phyloP scores from a whole-genome alignment of 2,329 filamentous ascomycete genomes.

The Beauveria australis region DNA sequence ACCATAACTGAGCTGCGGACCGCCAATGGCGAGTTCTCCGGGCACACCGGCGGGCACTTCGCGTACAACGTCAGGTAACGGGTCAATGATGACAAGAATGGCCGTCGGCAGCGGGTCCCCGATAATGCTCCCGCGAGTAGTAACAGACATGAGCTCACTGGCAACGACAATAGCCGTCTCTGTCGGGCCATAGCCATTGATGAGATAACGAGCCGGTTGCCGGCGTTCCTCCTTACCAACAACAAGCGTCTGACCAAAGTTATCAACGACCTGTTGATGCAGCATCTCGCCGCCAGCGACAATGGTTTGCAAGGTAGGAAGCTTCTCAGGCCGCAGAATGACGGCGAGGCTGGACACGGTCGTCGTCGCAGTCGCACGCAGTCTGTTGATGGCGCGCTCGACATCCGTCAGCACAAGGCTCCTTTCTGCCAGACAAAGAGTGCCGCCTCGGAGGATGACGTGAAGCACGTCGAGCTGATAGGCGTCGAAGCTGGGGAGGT shows the following conservation, averaged over 20 bases:
- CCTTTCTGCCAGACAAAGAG: slow-evolving; percentile 2
- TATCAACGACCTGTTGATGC: background rate
- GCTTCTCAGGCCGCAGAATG: background rate
- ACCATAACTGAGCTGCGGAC: slow-evolving; percentile 3
- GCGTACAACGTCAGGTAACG: background rate
- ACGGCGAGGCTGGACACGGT: slow-evolving; percentile 7
- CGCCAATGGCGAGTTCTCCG: slow-evolving; percentile 19
- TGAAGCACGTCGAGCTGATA: slow-evolving; percentile 1
- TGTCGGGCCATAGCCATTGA: slow-evolving; percentile 5
- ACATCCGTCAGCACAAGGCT: slow-evolving; percentile 3
- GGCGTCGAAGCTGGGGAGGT: slow-evolving; percentile 2
- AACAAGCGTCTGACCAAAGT: background rate
- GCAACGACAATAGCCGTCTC: background rate
- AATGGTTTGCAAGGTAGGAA: background rate
- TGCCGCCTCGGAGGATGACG: background rate
- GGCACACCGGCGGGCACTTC: background rate
- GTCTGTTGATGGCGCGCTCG: background rate
- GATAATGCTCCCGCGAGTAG: background rate
- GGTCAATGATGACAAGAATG: background rate
- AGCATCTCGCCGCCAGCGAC: slow-evolving; percentile 6
- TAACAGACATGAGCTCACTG: background rate
- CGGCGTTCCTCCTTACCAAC: background rate
- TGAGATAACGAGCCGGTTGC: background rate
- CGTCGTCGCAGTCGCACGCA: slow-evolving; percentile 1
- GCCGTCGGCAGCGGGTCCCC: background rate